Conservation (phyloP, 345 rosid genomes). For the Salix purpurea region DNA sequence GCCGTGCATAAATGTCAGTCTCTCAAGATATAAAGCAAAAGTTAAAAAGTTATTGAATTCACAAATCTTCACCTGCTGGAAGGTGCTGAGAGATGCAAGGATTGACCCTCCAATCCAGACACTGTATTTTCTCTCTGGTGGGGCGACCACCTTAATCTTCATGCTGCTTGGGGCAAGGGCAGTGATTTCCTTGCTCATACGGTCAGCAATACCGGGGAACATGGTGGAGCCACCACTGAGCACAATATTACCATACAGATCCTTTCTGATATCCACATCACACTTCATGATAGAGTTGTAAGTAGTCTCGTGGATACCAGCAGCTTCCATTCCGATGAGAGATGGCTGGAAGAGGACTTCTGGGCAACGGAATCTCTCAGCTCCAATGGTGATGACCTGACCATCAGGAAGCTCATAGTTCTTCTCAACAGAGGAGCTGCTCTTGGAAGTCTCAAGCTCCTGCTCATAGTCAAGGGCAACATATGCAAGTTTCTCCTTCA, state of each 20-base stretch:
- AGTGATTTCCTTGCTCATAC: slow-evolving; percentile 62
- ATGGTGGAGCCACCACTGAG: slow-evolving; percentile 61
- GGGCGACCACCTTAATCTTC: slow-evolving; percentile 62
- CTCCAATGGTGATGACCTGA: slow-evolving; percentile 58
- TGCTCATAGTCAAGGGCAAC: slow-evolving; percentile 60
- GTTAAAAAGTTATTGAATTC: not conserved
- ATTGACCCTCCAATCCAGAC: slow-evolving; percentile 77
- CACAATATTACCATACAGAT: slow-evolving; percentile 56
- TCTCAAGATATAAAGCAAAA: not conserved
- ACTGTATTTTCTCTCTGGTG: slow-evolving; percentile 61
- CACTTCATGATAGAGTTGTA: slow-evolving; percentile 66
- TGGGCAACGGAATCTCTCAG: slow-evolving; percentile 68
- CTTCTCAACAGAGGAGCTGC: slow-evolving; percentile 60
- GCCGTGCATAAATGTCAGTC: not conserved
- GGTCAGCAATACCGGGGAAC: slow-evolving; percentile 60
- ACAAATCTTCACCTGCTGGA: slow-evolving; percentile 46
- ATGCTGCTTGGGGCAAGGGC: slow-evolving; percentile 71
- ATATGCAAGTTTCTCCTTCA: slow-evolving; percentile 72
- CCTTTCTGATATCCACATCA: slow-evolving; percentile 64
- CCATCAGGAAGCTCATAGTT: slow-evolving; percentile 64
- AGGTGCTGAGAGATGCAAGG: slow-evolving; percentile 70
- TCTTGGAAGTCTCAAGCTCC: slow-evolving; percentile 58
- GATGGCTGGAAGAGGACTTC: slow-evolving; percentile 68
- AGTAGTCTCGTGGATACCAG: slow-evolving; percentile 62
- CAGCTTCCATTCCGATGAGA: slow-evolving; percentile 61